phyloP scores from a whole-genome alignment of 495 filamentous ascomycete species.

The Xylona heveae region DNA sequence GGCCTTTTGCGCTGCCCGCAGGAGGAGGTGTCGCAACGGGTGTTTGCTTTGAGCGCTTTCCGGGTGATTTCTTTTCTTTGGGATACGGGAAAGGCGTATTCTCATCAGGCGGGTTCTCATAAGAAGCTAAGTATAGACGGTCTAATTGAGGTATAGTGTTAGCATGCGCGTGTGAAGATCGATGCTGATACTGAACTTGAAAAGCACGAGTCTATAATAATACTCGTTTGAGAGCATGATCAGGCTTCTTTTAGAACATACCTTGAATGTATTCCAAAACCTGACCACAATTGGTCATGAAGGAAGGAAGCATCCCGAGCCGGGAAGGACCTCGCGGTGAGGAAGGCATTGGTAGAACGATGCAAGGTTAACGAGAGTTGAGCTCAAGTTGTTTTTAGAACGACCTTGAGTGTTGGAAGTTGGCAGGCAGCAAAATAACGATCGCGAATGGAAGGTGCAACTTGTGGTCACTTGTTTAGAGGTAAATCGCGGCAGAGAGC shows the following conservation, averaged over 20 bases:
- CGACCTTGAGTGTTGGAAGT: too few species aligned
- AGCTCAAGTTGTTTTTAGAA: too few species aligned
- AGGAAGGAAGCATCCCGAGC: constrained; percentile 11
- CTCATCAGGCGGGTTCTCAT: constrained; percentile 56
- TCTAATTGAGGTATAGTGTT: constrained; percentile 28
- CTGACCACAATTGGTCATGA: constrained; percentile 35
- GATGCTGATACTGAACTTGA: constrained; percentile 3
- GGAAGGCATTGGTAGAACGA: too few species aligned
- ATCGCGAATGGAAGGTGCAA: too few species aligned
- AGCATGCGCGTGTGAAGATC: constrained; percentile 9
- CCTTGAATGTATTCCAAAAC: constrained; percentile 66
- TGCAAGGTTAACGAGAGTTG: too few species aligned
- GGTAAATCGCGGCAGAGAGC: too few species aligned
- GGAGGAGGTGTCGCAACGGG: constrained; percentile 20
- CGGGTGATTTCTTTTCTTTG: constrained; percentile 36
- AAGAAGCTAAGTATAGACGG: constrained; percentile 85
- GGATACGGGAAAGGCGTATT: constrained; percentile 78
- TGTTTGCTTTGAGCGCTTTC: constrained; percentile 52
- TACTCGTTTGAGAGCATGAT: not conserved
- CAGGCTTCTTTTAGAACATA: constrained; percentile 12
- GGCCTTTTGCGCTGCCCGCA: constrained; percentile 23
- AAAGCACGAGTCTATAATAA: not conserved
- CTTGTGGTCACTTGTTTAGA: too few species aligned
- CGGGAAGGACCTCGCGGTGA: not conserved
- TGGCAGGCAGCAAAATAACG: too few species aligned